Evolutionary conservation across 441 rosid species (phyloP).

Genomic region (Mallotus repandus): DNA sequence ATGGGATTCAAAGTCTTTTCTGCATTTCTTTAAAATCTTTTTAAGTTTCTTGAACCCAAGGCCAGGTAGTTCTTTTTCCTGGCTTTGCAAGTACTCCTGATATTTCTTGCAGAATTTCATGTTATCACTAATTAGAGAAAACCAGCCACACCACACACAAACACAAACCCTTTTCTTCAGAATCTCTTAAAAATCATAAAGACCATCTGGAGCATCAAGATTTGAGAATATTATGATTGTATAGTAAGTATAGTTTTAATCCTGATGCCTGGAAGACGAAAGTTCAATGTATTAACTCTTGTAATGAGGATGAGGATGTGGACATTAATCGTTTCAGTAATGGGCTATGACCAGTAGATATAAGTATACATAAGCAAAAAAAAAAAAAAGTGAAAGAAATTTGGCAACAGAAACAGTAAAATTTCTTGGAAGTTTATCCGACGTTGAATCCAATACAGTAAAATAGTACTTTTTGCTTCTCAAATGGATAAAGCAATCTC

Average conservation of each 20-base stretch:
- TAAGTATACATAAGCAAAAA: not conserved
- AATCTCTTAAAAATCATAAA: not conserved
- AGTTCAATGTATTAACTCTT: too few relatives aligned
- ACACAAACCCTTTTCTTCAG: too few relatives aligned
- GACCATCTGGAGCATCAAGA: not conserved
- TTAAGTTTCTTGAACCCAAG: slow-evolving; percentile 88
- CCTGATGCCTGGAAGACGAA: too few relatives aligned
- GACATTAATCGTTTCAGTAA: too few relatives aligned
- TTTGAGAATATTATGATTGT: not conserved
- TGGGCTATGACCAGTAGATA: not conserved
- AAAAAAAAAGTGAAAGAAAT: not conserved
- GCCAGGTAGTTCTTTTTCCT: slow-evolving; percentile 60
- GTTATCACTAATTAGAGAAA: not conserved
- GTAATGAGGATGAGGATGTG: not conserved
- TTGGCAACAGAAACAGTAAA: slow-evolving; percentile 9
- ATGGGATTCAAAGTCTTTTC: slow-evolving; percentile 39
- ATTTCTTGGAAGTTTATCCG: not conserved
- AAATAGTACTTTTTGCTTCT: too few relatives aligned
- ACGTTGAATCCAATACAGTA: not conserved
- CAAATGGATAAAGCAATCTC: too few relatives aligned
- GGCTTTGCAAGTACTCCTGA: slow-evolving; percentile 70
- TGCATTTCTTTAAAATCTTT: slow-evolving; percentile 72
- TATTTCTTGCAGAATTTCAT: slow-evolving; percentile 97
- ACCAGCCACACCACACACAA: too few relatives aligned
- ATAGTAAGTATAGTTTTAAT: not conserved